Base-by-base conservation (phyloP, 805 yeast species). In the Candida easanensis region DNA sequence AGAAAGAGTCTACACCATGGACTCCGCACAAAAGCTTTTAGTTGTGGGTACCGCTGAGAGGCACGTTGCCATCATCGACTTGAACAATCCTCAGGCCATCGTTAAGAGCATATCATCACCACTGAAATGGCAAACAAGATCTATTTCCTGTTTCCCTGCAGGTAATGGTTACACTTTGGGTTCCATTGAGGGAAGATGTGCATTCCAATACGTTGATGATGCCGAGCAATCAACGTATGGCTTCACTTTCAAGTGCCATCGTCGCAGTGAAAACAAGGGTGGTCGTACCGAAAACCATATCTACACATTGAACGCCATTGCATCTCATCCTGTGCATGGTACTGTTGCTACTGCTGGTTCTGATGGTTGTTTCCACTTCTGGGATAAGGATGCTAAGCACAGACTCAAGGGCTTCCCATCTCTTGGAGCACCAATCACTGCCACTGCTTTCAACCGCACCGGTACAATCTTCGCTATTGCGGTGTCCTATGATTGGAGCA, bases 1-100 rank as follows among this genome's bases (percentile, higher is more conserved):
- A 0, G 98, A 93, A 53, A 72, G 96, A 41, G 96, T 88, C 0
- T 91, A 89, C 66, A 70, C 89, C 11, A 84, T 91, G 95, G 97
- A 90, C 61, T 62, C 85, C 10, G 73, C 82, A 39, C 87, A 84
- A 56, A 84, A 86, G 60, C 69, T 93, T 48, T 70, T 93, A 46
- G 97, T 91, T 25, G 90, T 88, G n/a, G 97, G 84, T 16, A 86
- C 96, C 45, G 98, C 98, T 0, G 97, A 88, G 53, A 76, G 91
- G 54, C 91, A 89, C 53, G 69, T 91, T 36, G 73, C 77, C 33
- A 75, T 88, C 28, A 76, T 93, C 46, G 88, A 93, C 61, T 69
- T 93, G 58, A 84, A 84, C 54, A 79, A 80, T 48, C 99, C 99
- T 3, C 86, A 84, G 46, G 76, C 76, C 44, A 84, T 91, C 35